Evolutionary conservation across 306 rosid species (phyloP).

Genomic region (Vigna trinervia): DNA sequence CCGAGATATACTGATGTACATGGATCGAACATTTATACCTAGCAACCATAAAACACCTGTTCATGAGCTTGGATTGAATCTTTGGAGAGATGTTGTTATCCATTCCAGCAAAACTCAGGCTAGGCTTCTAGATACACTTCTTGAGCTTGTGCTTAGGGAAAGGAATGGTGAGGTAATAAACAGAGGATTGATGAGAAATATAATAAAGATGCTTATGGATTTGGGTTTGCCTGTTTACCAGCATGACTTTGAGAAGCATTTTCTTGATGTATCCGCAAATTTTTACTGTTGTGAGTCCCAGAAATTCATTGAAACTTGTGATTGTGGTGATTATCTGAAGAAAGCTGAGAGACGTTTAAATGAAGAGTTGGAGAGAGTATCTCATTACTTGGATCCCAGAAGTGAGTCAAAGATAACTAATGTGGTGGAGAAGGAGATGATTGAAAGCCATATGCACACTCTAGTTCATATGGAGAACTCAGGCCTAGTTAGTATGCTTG

Average conservation of each 20-base stretch:
- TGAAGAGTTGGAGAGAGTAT: conserved; percentile 62
- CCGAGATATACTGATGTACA: conserved; percentile 68
- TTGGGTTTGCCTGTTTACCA: conserved; percentile 60
- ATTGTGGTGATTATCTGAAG: conserved; percentile 61
- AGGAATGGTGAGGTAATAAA: conserved; percentile 63
- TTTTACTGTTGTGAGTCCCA: conserved; percentile 63
- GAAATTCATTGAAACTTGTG: conserved; percentile 60
- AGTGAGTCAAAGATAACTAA: conserved; percentile 56
- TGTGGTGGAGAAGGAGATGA: conserved; percentile 64
- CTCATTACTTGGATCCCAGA: conserved; percentile 60
- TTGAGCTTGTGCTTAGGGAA: conserved; percentile 58
- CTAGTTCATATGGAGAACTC: conserved; percentile 67
- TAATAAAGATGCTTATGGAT: conserved; percentile 61
- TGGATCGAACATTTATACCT: conserved; percentile 66
- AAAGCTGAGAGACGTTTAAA: conserved; percentile 63
- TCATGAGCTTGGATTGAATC: conserved; percentile 65
- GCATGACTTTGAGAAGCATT: conserved; percentile 59
- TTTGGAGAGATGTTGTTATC: conserved; percentile 66
- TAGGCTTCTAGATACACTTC: conserved; percentile 63
- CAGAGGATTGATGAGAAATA: conserved; percentile 65
- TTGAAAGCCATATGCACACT: conserved; percentile 57
- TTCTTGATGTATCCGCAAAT: conserved; percentile 56
- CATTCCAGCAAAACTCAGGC: conserved; percentile 58
- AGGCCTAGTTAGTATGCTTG: conserved; percentile 59
- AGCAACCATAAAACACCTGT: conserved; percentile 63